Evolutionary conservation across 306 rosid species (phyloP), one percentile per base, ranked within the genome.

Genomic region (Rosa multiflora): DNA sequence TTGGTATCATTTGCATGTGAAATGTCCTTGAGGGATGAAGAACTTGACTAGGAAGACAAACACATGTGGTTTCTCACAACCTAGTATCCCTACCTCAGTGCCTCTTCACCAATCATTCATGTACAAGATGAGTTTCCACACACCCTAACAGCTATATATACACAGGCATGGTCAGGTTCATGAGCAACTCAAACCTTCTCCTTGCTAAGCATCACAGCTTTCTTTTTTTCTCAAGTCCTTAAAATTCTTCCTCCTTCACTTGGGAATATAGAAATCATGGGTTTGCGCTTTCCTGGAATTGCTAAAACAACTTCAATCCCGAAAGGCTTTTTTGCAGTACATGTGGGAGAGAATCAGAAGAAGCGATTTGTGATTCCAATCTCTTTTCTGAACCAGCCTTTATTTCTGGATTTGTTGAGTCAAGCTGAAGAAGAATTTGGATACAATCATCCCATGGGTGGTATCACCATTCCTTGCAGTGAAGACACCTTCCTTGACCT

Each of bases 331-430:
- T 23, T 61, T 4, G 67, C 67, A 10, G 67, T 61, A 26, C 26
- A 61, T 12, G 67, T 61, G 29, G 67, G 67, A 61, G 39, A 61
- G 67, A 23, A 15, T 26, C 67, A 61, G 67, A 61, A 26, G 67
- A 61, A 61, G 39, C 15, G 39, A 61, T 61, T 61, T 61, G 67
- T 61, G 67, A 26, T 61, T 61, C 67, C 67, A 26, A 61, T 61
- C 12, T 4, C 67, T 21, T 23, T 21, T 26, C 5, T 61, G 39
- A 61, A 61, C 67, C 67, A 61, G 29, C 67, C 67, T 61, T 61
- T 5, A 61, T 61, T 61, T 13, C 6, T 23, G 67, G 67, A 61
- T 61, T 10, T 61, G 67, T 12, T 61, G 35, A 61, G 37, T 61
- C 37, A 61, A 61, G 17, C 67, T 61, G 67, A 61, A 61, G 17